These are phyloP conservation scores for Verticillium dahliae DNA, from an alignment of 2,329 filamentous ascomycete species.

Conservation along the genomic window DNA sequence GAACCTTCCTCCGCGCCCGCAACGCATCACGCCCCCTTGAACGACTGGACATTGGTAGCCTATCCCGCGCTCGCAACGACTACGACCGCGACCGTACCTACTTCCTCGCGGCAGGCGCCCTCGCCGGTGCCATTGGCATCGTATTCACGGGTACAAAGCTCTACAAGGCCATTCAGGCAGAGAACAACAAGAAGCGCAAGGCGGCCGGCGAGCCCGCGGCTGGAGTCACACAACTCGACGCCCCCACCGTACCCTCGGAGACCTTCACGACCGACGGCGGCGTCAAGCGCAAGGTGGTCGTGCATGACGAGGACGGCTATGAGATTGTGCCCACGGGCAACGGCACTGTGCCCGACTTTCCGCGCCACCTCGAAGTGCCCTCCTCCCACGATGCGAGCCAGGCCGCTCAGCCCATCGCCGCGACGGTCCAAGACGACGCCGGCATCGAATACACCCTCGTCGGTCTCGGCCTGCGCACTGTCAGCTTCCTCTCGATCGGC, in stretches of 20 bases:
- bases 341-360: conserved; percentile 72
- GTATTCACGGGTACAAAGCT: conserved; percentile 47
- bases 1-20: conserved; percentile 25
- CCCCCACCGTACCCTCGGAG: conserved; percentile 33
- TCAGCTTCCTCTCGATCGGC: conserved; percentile 83
- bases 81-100: conserved; percentile 44
- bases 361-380: conserved; percentile 59
- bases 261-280: conserved; percentile 42
- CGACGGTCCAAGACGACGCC: conserved; percentile 29
- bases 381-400: conserved; percentile 17
- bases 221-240: conserved; percentile 27
- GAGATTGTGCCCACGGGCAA: conserved; percentile 80
- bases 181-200: conserved; percentile 22
- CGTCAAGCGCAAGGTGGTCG: conserved; percentile 48
- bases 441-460: conserved; percentile 76
- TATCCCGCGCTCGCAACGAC: conserved; percentile 37
- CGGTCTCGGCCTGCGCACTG: conserved; percentile 79
- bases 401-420: conserved; percentile 24
- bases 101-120: conserved; percentile 43
- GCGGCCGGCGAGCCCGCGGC: conserved; percentile 15
- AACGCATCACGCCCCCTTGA: conserved; percentile 32
- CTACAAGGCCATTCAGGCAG: conserved; percentile 29
- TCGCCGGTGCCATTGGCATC: conserved; percentile 43
- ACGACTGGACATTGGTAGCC: conserved; percentile 41
- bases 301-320: conserved; percentile 61